Evolutionary conservation across 352 stramenopile species (phyloP), one percentile per base, ranked within the genome.

Genomic region (Phytophthora sp.): DNA sequence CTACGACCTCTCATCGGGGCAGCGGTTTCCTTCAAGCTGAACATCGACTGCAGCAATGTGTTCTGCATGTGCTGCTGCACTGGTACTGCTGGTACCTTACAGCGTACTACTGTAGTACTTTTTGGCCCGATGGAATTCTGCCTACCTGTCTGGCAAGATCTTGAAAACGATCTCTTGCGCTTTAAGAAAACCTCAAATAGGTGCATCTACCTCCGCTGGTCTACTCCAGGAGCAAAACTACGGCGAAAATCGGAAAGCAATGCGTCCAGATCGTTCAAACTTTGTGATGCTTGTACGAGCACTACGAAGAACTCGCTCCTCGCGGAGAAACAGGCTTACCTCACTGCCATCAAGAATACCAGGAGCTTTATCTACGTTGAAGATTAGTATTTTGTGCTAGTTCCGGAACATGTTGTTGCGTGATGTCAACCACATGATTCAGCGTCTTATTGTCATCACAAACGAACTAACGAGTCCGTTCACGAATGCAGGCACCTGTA

Each of bases 381-480:
- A n/a, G 61, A 69, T n/a, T 53, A 69, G 9, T 69, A 69, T 18
- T 63, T 69, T 4, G 54, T 69, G 9, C 49, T 80, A 11, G 71
- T 89, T 7, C 74, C 74, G 0, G 61, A 82, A 52, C 45, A 88
- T 15, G 47, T 85, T 7, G 67, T 73, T 21, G 69, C 69, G 70
- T 80, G 18, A 69, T 88, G 36, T 72, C 76, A 1, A n/a, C n/a
- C n/a, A n/a, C n/a, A 55, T 27, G 5, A 52, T 89, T 8, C 71
- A 88, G 45, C 67, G 75, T 26, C 26, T 89, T n/a, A 71, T 88
- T 20, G 77, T 90, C 46, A 66, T 90, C 23, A 69, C 66, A 7
- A 80, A 82, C 20, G 41, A 63, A 49, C 35, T 65, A 58, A 65
- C 54, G 2, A 18, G 36, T 12, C 21, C 69, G 49, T 73, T 79